phyloP scores from a whole-genome alignment of 495 filamentous ascomycete genomes.

The Aspergillus cavernicola region DNA sequence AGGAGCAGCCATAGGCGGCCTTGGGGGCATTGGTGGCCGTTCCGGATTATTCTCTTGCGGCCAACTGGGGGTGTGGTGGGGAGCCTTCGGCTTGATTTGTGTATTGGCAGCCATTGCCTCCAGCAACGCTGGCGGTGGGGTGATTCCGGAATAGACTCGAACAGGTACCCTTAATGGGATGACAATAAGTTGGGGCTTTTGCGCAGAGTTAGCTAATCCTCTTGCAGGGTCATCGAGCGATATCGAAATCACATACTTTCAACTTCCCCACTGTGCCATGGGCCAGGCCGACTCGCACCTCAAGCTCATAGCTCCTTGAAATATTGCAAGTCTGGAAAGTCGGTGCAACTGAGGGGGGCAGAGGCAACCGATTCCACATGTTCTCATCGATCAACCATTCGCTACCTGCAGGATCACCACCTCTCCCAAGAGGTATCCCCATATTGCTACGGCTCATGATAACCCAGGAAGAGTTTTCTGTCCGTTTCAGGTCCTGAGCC shows the following conservation, averaged over 20 bases:
- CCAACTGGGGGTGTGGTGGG: slow-evolving; percentile 21
- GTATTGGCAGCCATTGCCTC: slow-evolving; percentile 54
- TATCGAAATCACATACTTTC: slow-evolving; percentile 41
- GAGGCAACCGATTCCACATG: slow-evolving; percentile 63
- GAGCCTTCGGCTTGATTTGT: slow-evolving; percentile 25
- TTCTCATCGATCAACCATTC: slow-evolving; percentile 62
- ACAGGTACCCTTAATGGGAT: slow-evolving; percentile 76
- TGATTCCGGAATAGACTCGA: slow-evolving; percentile 84
- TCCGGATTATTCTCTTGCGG: slow-evolving; percentile 20
- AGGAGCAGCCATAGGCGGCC: slow-evolving; percentile 22
- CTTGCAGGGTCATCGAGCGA: background rate
- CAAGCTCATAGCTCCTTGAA: slow-evolving; percentile 72
- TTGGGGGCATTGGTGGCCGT: slow-evolving; percentile 37
- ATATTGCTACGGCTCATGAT: slow-evolving; percentile 66
- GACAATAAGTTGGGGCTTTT: slow-evolving; percentile 62
- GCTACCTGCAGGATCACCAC: slow-evolving; percentile 56
- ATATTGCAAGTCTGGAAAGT: slow-evolving; percentile 90
- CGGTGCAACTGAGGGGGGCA: slow-evolving; percentile 83
- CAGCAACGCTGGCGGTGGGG: slow-evolving; percentile 72
- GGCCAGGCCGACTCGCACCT: slow-evolving; percentile 72
- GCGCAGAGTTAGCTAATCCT: slow-evolving; percentile 2
- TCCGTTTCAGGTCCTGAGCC: slow-evolving; percentile 65
- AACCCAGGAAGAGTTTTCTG: slow-evolving; percentile 65
- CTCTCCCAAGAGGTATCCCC: slow-evolving; percentile 54
- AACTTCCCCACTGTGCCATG: slow-evolving; percentile 48